Percentiles rank a stretch among this genome's conserved stretches.
Evolutionary conservation across 495 filamentous ascomycete genomes (phyloP).

Genomic region (Penicillium maclennaniae): DNA sequence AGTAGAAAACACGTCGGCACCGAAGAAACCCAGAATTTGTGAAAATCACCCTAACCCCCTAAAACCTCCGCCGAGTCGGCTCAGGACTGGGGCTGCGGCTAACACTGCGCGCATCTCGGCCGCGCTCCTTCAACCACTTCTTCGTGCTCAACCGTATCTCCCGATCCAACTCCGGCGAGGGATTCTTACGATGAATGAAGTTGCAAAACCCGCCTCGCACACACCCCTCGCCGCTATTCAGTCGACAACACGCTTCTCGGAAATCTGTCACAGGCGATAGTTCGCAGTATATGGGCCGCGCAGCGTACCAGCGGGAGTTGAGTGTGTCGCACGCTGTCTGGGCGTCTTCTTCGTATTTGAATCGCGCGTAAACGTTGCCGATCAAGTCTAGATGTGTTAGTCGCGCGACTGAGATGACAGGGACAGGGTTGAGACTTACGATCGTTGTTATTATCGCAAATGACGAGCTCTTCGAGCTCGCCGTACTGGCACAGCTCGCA

Average conservation of each 20-base stretch:
- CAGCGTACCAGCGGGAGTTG: constrained; percentile 95
- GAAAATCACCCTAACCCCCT: constrained; percentile 22
- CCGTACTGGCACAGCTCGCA: constrained; percentile 97
- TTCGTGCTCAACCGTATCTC: constrained; percentile 84
- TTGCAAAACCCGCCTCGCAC: constrained; percentile 97
- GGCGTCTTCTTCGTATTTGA: constrained; percentile 98
- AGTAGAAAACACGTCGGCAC: constrained; percentile 7
- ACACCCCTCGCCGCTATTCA: constrained; percentile 94
- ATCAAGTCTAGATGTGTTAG: constrained; percentile 68
- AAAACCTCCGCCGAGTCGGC: constrained; percentile 66
- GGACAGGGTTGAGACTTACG: constrained; percentile 54
- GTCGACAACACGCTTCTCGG: constrained; percentile 91
- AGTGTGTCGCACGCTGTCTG: constrained; percentile 90
- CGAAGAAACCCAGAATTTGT: constrained; percentile 9
- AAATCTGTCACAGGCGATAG: constrained; percentile 96
- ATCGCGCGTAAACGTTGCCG: constrained; percentile 98
- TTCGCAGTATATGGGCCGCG: constrained; percentile 96
- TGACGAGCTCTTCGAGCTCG: constrained; percentile 83
- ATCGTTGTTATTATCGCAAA: constrained; percentile 96
- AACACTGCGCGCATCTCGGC: constrained; percentile 79
- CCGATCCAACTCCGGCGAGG: constrained; percentile 77
- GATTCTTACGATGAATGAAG: constrained; percentile 97
- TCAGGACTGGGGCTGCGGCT: constrained; percentile 72
- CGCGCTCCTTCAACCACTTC: constrained; percentile 90
- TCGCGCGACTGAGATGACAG: not conserved